Conservation (phyloP, 495 filamentous ascomycete species). For the Penicillium riverlandense region DNA sequence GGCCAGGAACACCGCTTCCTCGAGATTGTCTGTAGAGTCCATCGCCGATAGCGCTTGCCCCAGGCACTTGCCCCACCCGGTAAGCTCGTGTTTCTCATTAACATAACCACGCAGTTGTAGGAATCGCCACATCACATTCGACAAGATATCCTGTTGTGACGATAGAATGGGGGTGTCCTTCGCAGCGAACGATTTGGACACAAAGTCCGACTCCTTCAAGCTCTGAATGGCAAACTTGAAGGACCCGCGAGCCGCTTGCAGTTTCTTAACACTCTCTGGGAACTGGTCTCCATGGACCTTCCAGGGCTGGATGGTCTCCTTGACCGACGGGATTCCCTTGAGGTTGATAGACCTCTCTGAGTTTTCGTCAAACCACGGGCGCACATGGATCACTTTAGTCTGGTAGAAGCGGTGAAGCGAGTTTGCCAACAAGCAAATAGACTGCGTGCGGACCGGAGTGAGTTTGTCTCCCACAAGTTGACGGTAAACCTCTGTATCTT, state of each 20-base stretch:
- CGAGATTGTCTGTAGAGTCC: slow-evolving; percentile 44
- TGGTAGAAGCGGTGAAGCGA: slow-evolving; percentile 75
- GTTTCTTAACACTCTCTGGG: slow-evolving; percentile 34
- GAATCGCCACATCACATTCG: slow-evolving; percentile 78
- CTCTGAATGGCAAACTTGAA: slow-evolving; percentile 44
- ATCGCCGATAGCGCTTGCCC: slow-evolving; percentile 58
- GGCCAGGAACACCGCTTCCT: slow-evolving; percentile 64
- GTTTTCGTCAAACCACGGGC: slow-evolving; percentile 78
- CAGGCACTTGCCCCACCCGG: slow-evolving; percentile 75
- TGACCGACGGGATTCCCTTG: slow-evolving; percentile 53
- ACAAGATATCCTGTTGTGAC: slow-evolving; percentile 63
- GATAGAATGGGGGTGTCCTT: slow-evolving; percentile 32
- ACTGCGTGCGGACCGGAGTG: slow-evolving; percentile 61
- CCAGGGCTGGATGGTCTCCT: slow-evolving; percentile 62
- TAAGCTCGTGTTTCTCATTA: slow-evolving; percentile 72
- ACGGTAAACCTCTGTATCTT: slow-evolving; percentile 72
- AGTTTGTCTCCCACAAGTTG: slow-evolving; percentile 67
- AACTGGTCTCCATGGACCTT: slow-evolving; percentile 52
- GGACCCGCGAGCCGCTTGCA: slow-evolving; percentile 31
- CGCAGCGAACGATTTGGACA: slow-evolving; percentile 50
- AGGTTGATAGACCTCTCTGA: slow-evolving; percentile 59
- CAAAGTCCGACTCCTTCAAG: slow-evolving; percentile 58
- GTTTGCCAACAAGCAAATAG: slow-evolving; percentile 68
- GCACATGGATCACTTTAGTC: slow-evolving; percentile 64
- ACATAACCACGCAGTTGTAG: slow-evolving; percentile 83